Evolutionary conservation across 176 grass and related monocot genomes (phyloP).

Genomic region (Carex myosuroides): DNA sequence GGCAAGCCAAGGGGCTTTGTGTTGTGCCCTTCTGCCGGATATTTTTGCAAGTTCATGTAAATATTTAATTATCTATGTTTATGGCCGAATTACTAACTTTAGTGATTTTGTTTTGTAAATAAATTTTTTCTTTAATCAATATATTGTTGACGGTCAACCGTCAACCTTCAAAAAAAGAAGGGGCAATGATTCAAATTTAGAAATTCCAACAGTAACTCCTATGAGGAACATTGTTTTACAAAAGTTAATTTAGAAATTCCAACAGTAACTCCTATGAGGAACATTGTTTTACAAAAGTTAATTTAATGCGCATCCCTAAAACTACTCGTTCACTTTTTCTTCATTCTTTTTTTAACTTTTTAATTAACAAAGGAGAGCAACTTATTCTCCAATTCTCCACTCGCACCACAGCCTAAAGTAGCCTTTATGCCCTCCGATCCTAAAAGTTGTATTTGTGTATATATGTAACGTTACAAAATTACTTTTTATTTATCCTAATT

Average conservation of each 20-base stretch:
- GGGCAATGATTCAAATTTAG: background rate
- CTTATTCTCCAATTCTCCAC: constrained; percentile 11
- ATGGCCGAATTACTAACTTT: no score
- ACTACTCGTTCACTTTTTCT: background rate
- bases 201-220: background rate
- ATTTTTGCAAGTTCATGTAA: no score
- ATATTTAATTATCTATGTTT: no score
- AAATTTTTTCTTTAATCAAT: no score
- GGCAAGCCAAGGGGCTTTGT: no score
- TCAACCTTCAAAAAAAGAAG: no score
- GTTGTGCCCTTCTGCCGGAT: no score
- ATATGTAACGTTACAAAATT: background rate
- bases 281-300: background rate
- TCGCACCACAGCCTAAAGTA: background rate
- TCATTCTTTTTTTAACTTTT: background rate
- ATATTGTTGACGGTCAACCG: no score
- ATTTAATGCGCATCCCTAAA: constrained; percentile 5
- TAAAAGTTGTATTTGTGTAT: background rate
- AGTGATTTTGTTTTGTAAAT: no score
- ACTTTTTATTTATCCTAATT: background rate
- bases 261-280: background rate
- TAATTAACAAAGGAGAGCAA: background rate
- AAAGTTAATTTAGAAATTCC: background rate
- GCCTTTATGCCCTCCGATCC: background rate
- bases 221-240: background rate